Conservation (phyloP, 1,284 basidiomycete genomes). For the Heliocybe sulcata region DNA sequence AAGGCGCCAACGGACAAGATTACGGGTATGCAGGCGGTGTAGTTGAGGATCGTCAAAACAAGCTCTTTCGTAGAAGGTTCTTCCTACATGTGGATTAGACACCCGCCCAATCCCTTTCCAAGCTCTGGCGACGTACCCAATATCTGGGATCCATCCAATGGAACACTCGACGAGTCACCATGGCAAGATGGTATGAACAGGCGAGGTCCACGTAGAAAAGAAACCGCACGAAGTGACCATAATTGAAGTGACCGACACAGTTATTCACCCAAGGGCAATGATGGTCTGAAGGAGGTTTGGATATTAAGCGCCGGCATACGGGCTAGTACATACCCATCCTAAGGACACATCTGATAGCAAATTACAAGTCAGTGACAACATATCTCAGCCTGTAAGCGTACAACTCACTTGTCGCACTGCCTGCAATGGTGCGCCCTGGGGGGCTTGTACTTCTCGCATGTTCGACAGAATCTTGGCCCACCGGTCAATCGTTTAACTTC, state of each 20-base stretch:
- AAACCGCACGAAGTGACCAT: constrained; percentile 89
- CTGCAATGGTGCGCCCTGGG: constrained; percentile 85
- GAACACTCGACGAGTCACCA: constrained; percentile 67
- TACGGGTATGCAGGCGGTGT: constrained; percentile 80
- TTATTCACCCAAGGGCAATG: constrained; percentile 92
- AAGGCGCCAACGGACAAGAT: constrained; percentile 82
- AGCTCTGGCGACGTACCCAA: constrained; percentile 46
- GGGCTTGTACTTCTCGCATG: constrained; percentile 69
- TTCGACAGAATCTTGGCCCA: constrained; percentile 75
- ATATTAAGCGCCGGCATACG: constrained; percentile 8
- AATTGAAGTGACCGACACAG: constrained; percentile 86
- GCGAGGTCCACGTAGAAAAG: constrained; percentile 88
- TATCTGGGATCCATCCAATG: constrained; percentile 36
- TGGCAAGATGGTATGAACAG: constrained; percentile 74
- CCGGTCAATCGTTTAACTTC: constrained; percentile 86
- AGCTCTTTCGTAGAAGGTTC: constrained; percentile 67
- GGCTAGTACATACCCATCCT: constrained; percentile 61
- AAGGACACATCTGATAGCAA: constrained; percentile 55
- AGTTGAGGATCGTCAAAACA: constrained; percentile 85
- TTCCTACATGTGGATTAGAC: constrained; percentile 36
- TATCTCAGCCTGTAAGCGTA: background rate
- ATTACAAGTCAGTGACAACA: constrained; percentile 1
- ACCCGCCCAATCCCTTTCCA: constrained; percentile 3
- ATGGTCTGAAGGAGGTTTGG: constrained; percentile 51
- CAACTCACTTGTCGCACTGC: constrained; percentile 69